phyloP scores from a whole-genome alignment of 139 green algal species.

The Chlorella sp. region DNA sequence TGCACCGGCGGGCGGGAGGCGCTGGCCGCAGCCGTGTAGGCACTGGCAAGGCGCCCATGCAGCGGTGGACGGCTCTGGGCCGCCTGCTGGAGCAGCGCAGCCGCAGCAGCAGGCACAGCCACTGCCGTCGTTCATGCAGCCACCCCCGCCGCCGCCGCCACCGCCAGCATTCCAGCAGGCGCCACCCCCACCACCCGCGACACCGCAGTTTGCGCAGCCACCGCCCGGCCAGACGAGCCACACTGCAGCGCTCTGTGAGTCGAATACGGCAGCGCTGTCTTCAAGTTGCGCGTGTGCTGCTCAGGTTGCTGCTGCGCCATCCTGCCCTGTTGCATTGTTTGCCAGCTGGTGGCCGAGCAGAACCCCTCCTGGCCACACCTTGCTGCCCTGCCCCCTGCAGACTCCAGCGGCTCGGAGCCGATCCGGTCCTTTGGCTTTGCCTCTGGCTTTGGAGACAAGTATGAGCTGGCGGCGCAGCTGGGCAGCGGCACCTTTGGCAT shows the following conservation, averaged over 20 bases:
- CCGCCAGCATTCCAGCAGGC: background rate
- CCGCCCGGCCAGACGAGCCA: background rate
- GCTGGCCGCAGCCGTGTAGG: too few species aligned
- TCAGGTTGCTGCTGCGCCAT: too few species aligned
- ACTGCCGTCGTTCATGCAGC: background rate
- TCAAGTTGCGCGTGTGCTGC: too few species aligned
- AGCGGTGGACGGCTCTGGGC: background rate
- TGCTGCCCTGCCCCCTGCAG: too few species aligned
- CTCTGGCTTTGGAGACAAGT: slow-evolving; percentile 35
- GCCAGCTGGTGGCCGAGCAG: too few species aligned
- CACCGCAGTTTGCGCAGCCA: background rate
- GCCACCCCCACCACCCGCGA: background rate
- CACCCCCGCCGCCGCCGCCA: background rate
- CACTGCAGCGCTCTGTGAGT: slow-evolving; percentile 24
- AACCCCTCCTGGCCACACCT: too few species aligned
- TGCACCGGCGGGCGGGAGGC: too few species aligned
- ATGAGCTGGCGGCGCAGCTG: slow-evolving; percentile 48
- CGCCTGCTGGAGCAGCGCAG: background rate
- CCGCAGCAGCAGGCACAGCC: background rate
- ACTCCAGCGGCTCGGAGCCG: slow-evolving; percentile 18
- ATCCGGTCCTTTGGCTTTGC: slow-evolving; percentile 47
- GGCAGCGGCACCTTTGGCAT: slow-evolving; percentile 59
- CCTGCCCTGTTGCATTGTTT: too few species aligned
- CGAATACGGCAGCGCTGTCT: too few species aligned
- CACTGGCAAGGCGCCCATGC: background rate